These are phyloP conservation scores for Adansonia digitata DNA, from an alignment of 345 rosid genomes.

Conservation along the genomic window DNA sequence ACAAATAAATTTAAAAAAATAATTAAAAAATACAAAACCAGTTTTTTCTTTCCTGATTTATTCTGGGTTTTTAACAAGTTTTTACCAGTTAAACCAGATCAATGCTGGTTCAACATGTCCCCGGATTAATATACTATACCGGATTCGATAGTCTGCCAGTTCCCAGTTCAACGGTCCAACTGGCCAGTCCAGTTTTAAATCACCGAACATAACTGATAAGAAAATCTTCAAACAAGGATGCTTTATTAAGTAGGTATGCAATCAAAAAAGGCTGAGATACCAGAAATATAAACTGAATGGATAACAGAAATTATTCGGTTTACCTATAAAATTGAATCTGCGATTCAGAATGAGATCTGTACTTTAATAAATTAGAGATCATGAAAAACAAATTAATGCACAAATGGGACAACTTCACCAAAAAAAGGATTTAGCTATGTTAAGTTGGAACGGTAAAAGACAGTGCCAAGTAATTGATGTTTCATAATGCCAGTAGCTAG, in stretches of 20 bases:
- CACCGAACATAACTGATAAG: no score
- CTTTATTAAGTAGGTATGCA: neutral
- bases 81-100: no score
- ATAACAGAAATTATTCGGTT: conserved; percentile 4
- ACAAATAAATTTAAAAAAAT: no score
- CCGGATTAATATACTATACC: no score
- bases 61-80: no score
- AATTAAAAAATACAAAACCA: no score
- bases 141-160: no score
- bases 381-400: conserved; percentile 5
- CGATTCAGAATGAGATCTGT: conserved; percentile 6
- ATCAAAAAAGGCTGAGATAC: neutral
- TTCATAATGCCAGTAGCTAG: conserved; percentile 2
- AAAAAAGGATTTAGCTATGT: conserved; percentile 5
- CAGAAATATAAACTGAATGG: neutral
- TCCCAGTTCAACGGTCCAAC: no score
- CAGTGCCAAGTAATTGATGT: neutral
- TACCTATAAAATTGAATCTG: conserved; percentile 7
- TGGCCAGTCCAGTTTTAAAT: no score
- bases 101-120: no score
- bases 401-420: conserved; percentile 8
- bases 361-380: conserved; percentile 11
- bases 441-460: conserved; percentile 10
- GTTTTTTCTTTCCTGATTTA: no score
- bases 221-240: neutral